Base-by-base conservation (phyloP, 2,329 filamentous ascomycete species). In the Paraconiothyrium sp. region DNA sequence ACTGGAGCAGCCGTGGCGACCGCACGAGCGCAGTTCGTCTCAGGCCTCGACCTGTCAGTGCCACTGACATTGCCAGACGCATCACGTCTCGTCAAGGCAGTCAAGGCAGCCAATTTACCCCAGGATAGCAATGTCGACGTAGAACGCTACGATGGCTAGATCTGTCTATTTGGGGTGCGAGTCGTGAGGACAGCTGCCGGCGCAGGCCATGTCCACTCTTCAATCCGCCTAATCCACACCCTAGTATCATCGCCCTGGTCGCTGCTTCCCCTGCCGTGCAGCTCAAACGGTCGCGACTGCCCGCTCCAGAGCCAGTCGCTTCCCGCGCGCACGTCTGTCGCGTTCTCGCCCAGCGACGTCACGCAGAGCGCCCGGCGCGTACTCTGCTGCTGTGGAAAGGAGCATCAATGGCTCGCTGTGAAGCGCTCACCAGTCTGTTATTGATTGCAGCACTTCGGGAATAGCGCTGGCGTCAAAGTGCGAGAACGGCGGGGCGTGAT, bases 21-120 rank as follows among this genome's bases (percentile, higher is more conserved):
- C 58, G 58, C 65, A 67, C 66, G 63, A 54, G 52, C 67, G 62
- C 59, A 55, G 67, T 70, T 69, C 67, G 70, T 72, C 67, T 71
- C 68, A 71, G 63, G 34, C 55, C 35, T 27, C 49, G 5, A 55
- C 41, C 59, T 57, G 59, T 61, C 67, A 54, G 57, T 62, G 57
- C 55, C 57, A 51, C 57, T 62, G 59, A 22, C 27, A 54, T 16
- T 43, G 50, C 54, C 43, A 61, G 43, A 58, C 59, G 50, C 43
- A 43, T 52, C 49, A 50, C 46, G 50, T 55, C 49, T 61, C 59
- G 59, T 46, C 24, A 41, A 34, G 39, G 49, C 49, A 34, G 39
- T 46, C 24, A 41, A 34, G 39, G 49, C 49, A 34, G 39, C n/a
- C 22, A 24, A 34, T 3, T 22, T 51, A 13, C 24, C 46, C 24